These are phyloP conservation scores for Podosphaera aphanis DNA, from an alignment of 2,329 filamentous ascomycete species.

Conservation along the genomic window DNA sequence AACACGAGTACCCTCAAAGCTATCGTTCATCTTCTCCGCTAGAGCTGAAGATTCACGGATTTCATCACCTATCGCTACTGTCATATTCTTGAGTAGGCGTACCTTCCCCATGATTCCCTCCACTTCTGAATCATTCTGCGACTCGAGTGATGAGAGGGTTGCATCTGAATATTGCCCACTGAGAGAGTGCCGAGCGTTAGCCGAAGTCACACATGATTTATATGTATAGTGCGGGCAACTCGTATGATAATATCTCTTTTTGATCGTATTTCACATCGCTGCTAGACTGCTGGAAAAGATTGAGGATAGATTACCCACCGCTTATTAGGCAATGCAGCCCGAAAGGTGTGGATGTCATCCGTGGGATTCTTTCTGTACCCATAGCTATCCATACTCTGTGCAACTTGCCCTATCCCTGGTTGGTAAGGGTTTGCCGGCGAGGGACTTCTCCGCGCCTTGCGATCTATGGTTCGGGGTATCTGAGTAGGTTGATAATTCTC, in stretches of 20 bases:
- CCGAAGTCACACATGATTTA: background rate
- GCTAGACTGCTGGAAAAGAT: background rate
- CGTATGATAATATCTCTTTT: no score
- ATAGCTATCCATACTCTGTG: slow-evolving; percentile 3
- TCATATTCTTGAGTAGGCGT: slow-evolving; percentile 72
- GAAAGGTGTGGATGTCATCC: slow-evolving; percentile 21
- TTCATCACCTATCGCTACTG: slow-evolving; percentile 78
- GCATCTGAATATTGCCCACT: slow-evolving; percentile 84
- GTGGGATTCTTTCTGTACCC: slow-evolving; percentile 26
- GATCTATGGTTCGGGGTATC: background rate
- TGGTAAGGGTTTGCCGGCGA: background rate
- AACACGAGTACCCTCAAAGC: slow-evolving; percentile 65
- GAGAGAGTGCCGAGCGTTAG: slow-evolving; percentile 1
- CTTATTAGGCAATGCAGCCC: slow-evolving; percentile 48
- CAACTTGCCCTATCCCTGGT: background rate
- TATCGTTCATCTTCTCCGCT: slow-evolving; percentile 87
- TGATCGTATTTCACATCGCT: no score
- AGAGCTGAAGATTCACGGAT: slow-evolving; percentile 75
- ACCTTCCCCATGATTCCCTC: slow-evolving; percentile 84
- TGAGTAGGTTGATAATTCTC: slow-evolving; percentile 36
- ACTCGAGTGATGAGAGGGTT: slow-evolving; percentile 79
- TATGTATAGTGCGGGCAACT: background rate
- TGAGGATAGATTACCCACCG: slow-evolving; percentile 23
- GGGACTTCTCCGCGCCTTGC: slow-evolving; percentile 1
- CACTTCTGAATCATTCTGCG: slow-evolving; percentile 78